Conservation (phyloP, 371 early-diverging fungal species). For the Umbelopsis sp. region DNA sequence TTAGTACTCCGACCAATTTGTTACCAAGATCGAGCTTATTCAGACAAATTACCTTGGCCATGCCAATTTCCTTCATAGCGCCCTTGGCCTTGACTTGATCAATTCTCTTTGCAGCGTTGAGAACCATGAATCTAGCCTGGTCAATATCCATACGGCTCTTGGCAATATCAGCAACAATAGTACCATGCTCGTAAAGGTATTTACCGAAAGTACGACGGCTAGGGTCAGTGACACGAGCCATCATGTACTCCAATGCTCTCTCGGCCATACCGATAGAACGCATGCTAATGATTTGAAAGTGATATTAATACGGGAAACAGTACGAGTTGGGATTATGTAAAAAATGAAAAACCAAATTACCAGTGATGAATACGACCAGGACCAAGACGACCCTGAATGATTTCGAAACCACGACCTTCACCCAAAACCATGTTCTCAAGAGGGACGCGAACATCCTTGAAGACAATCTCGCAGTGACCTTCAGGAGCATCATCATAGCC, state of each 20-base stretch:
- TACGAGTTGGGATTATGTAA: background rate
- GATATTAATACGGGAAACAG: background rate
- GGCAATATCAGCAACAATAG: conserved; percentile 80
- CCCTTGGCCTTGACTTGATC: conserved; percentile 86
- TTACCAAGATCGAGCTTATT: background rate
- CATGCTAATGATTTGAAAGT: conserved; percentile 66
- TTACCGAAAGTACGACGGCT: conserved; percentile 88
- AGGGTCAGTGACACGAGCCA: conserved; percentile 84
- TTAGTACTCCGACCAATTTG: background rate
- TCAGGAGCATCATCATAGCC: conserved; percentile 96
- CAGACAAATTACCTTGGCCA: conserved; percentile 81
- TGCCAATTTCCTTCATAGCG: conserved; percentile 90
- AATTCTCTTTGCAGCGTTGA: conserved; percentile 89
- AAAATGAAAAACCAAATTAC: conserved; percentile 24
- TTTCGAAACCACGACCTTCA: conserved; percentile 96
- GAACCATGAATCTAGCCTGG: conserved; percentile 85
- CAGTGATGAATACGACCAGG: conserved; percentile 84
- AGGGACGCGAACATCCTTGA: conserved; percentile 90
- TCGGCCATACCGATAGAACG: conserved; percentile 94
- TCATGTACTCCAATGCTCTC: conserved; percentile 85
- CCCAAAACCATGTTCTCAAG: conserved; percentile 87
- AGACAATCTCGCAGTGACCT: conserved; percentile 92
- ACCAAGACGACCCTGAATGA: conserved; percentile 95
- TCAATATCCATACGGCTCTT: conserved; percentile 90
- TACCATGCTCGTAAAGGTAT: conserved; percentile 79